Evolutionary conservation across 306 rosid genomes (phyloP), one percentile per base, ranked within the genome.

Genomic region (Gleditsia sinensis): DNA sequence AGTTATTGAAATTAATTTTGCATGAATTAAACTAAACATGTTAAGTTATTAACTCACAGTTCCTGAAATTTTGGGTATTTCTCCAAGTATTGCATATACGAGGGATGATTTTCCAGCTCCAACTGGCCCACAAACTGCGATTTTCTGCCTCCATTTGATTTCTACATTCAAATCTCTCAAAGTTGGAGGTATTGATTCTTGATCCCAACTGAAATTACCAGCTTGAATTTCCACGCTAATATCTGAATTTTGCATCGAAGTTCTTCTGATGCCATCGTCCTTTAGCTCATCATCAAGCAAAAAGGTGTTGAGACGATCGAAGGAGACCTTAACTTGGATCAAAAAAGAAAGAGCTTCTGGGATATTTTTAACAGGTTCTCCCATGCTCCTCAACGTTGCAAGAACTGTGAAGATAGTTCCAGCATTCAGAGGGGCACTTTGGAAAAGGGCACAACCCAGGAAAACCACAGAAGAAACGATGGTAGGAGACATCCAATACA

Each of bases 101-200:
- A 93, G 82, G 20, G 98, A 90, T 34, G 98, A 93, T 75, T 93
- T 93, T 58, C 98, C 98, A 0, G 91, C 86, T 42, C 97, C 95
- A 68, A 93, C 93, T 49, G 91, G 87, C 21, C 97, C 97, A 76
- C 91, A 88, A 51, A 88, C 79, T 61, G 98, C 97, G 23, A 81
- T 71, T 79, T 90, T 93, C 60, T 90, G 88, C 40, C 91, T 86
- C 83, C 70, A 11, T 58, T 53, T 81, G 17, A 83, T 73, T 58
- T 86, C 89, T 46, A 93, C 51, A 60, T 82, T 79, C 46, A 87
- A 76, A 16, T 80, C 77, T 72, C 14, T 71, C 6, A 90, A 83
- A 74, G 93, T 88, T 76, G 80, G 86, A 25, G 48, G 32, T 55
- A 57, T 10, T 43, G 86, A 76, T 58, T 86, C 90, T 2, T 70